These are phyloP conservation scores for Chaetomium fimeti DNA, from an alignment of 495 filamentous ascomycete species.

Conservation along the genomic window DNA sequence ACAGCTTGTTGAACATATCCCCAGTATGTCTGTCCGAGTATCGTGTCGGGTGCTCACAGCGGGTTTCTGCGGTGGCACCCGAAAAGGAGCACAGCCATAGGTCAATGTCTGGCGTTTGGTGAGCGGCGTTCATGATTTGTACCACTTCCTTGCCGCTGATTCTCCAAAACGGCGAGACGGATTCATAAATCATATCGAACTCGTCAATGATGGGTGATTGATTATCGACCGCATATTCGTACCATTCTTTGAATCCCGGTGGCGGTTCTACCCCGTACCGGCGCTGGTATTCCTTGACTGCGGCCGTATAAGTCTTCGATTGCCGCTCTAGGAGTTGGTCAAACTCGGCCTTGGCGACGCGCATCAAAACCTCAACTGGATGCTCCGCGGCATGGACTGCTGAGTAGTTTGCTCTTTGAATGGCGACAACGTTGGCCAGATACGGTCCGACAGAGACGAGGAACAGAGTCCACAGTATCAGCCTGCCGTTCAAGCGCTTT, in stretches of 20 bases:
- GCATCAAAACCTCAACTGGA: constrained; percentile 49
- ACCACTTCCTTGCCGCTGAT: constrained; percentile 32
- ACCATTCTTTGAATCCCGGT: constrained; percentile 63
- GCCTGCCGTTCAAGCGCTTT: constrained; percentile 17
- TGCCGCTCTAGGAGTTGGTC: constrained; percentile 41
- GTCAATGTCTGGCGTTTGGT: constrained; percentile 21
- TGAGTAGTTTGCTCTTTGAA: constrained; percentile 12
- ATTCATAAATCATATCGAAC: constrained; percentile 52
- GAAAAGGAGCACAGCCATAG: constrained; percentile 34
- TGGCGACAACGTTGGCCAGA: constrained; percentile 20
- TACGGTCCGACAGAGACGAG: constrained; percentile 28
- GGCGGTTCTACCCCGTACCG: constrained; percentile 57
- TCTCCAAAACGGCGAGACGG: constrained; percentile 33
- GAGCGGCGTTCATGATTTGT: constrained; percentile 16
- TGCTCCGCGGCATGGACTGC: constrained; percentile 32
- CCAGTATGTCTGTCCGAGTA: constrained; percentile 30
- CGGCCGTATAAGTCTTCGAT: constrained; percentile 45
- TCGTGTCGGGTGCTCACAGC: constrained; percentile 30
- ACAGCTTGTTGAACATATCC: constrained; percentile 45
- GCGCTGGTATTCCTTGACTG: constrained; percentile 52
- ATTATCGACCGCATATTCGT: constrained; percentile 58
- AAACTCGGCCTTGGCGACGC: constrained; percentile 43
- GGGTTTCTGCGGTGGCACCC: constrained; percentile 23
- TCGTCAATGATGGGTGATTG: constrained; percentile 68
- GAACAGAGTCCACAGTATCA: constrained; percentile 23